Evolutionary conservation across 345 rosid species (phyloP).

Genomic region (Alliaria petiolata): DNA sequence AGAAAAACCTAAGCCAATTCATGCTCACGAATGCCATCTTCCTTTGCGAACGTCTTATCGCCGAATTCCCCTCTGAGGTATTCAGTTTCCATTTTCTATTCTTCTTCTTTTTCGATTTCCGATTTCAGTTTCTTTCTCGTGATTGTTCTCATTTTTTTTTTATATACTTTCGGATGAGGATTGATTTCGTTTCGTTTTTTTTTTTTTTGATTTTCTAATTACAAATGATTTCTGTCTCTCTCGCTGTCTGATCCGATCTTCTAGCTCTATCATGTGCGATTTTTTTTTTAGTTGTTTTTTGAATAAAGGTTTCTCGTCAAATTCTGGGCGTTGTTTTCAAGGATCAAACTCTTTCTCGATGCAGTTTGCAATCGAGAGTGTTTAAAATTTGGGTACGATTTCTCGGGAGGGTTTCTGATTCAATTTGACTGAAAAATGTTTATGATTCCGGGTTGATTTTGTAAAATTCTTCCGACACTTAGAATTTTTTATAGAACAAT

Average conservation of each 20-base stretch:
- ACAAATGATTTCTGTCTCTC: not conserved
- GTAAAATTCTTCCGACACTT: not conserved
- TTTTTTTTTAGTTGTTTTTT: not conserved
- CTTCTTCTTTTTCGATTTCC: not conserved
- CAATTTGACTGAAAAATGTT: not conserved
- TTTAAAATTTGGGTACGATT: too few relatives aligned
- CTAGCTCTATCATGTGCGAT: not conserved
- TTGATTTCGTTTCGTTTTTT: not conserved
- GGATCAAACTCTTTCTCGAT: too few relatives aligned
- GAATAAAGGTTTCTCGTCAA: not conserved
- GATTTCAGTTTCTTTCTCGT: not conserved
- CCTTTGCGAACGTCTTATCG: conserved; percentile 86
- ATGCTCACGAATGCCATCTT: conserved; percentile 74
- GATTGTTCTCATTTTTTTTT: not conserved
- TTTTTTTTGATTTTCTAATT: not conserved
- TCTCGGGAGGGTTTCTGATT: not conserved
- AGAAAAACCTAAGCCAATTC: conserved; percentile 63
- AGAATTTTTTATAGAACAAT: not conserved
- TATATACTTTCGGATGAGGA: not conserved
- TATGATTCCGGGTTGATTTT: not conserved
- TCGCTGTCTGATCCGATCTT: not conserved
- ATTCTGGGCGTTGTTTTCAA: too few relatives aligned
- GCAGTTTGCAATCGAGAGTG: too few relatives aligned
- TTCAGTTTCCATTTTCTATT: not conserved
- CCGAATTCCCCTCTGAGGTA: conserved; percentile 91